A percentile compares a stretch with the other conserved stretches of the same genome.
These are phyloP conservation scores for Perkinsus marinus DNA, from an alignment of 169 alveolate species.

Conservation along the genomic window DNA sequence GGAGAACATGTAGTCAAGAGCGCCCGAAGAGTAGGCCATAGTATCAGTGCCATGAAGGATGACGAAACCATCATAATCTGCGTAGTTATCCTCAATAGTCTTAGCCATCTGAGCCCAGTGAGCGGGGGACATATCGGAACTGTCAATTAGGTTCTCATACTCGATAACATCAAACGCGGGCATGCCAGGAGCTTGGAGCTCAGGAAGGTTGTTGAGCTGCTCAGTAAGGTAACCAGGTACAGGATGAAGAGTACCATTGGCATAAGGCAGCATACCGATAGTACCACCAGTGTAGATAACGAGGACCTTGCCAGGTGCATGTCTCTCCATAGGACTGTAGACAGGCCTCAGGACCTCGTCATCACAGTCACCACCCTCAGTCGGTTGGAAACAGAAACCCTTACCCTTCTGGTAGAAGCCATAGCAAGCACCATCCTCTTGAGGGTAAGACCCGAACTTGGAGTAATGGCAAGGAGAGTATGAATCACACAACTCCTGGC, in stretches of 20 bases:
- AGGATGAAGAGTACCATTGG: constrained; percentile 18
- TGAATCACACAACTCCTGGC: not conserved
- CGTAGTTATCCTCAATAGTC: constrained; percentile 42
- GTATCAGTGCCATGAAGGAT: constrained; percentile 75
- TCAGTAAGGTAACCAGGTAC: not conserved
- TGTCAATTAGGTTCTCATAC: constrained; percentile 23
- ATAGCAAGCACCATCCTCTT: not conserved
- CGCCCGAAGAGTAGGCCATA: constrained; percentile 64
- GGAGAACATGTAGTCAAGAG: constrained; percentile 53
- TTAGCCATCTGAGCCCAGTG: constrained; percentile 42
- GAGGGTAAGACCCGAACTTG: not conserved
- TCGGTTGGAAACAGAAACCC: not conserved
- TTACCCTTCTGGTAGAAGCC: not conserved
- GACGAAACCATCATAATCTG: constrained; percentile 51
- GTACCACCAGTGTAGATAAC: constrained; percentile 47
- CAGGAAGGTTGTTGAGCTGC: constrained; percentile 19
- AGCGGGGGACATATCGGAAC: constrained; percentile 19
- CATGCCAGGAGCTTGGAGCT: constrained; percentile 18
- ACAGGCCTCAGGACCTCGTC: not conserved
- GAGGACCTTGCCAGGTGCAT: constrained; percentile 14
- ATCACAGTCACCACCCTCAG: not conserved
- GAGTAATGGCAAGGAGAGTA: not conserved
- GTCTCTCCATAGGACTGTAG: not conserved
- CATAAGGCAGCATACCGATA: constrained; percentile 30
- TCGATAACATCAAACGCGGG: constrained; percentile 25